Evolutionary conservation across 2,329 filamentous ascomycete species (phyloP).

Genomic region (Pestalotiopsis fici): DNA sequence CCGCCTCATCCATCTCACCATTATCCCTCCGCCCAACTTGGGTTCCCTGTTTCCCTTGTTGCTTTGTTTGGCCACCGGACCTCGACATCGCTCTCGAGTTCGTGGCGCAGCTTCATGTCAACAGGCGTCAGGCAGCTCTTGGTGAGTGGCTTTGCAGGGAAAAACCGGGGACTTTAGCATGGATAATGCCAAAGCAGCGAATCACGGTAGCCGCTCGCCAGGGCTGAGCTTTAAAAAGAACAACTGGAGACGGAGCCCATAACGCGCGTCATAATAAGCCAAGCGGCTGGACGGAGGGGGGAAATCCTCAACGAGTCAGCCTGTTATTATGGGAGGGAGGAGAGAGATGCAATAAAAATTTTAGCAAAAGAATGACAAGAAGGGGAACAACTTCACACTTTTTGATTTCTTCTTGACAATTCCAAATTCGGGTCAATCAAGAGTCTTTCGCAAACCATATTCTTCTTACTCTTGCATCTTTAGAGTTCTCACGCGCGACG

Average conservation of each 20-base stretch:
- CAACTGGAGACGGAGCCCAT: slow-evolving; percentile 2
- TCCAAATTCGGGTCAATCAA: not conserved
- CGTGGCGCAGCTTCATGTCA: slow-evolving; percentile 6
- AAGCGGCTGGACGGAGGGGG: not conserved
- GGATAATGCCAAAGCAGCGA: not conserved
- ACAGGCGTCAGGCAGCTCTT: not conserved
- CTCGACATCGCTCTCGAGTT: not conserved
- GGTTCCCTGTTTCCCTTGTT: not conserved
- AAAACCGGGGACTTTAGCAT: not conserved
- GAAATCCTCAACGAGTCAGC: not conserved
- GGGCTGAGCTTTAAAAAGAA: slow-evolving; percentile 16
- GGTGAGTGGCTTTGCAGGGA: slow-evolving; percentile 5
- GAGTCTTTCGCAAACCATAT: not conserved
- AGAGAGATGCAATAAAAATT: not conserved
- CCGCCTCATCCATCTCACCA: not conserved
- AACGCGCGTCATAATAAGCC: slow-evolving; percentile 16
- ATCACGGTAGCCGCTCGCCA: not conserved
- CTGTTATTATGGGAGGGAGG: not conserved
- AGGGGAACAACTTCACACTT: not conserved
- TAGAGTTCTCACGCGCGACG: not conserved
- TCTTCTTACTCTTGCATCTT: not conserved
- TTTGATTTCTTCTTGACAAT: not conserved
- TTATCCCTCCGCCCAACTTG: not conserved
- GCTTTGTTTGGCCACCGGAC: not conserved
- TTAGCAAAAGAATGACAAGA: not conserved